phyloP scores from a whole-genome alignment of 192 early-diverging fungal genomes.

The Umbelopsis isabellina region DNA sequence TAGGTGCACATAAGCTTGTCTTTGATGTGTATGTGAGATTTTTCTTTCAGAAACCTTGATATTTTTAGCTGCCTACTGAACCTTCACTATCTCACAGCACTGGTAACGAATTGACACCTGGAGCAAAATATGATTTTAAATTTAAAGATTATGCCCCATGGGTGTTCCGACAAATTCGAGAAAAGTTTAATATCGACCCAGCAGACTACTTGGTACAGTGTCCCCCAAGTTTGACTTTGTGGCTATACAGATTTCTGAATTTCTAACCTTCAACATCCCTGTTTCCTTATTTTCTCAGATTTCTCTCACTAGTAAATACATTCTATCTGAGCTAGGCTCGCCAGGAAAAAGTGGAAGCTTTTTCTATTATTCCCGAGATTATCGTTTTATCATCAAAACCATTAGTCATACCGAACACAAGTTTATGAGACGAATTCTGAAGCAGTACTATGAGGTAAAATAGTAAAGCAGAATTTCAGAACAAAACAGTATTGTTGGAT shows the following conservation, averaged over 20 bases:
- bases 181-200: conserved; percentile 87
- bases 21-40: conserved; percentile 82
- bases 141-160: conserved; percentile 99
- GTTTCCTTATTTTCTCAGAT: conserved; percentile 47
- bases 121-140: conserved; percentile 98
- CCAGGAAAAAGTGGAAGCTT: conserved; percentile 96
- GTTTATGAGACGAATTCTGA: conserved; percentile 87
- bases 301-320: conserved; percentile 97
- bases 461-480: conserved; percentile 23
- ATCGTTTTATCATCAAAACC: conserved; percentile 99
- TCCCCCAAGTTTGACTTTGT: not conserved
- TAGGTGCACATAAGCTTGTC: conserved; percentile 88
- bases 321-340: conserved; percentile 94
- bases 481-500: conserved; percentile 38
- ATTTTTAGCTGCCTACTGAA: not conserved
- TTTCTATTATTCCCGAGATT: conserved; percentile 99
- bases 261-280: not conserved
- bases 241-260: not conserved
- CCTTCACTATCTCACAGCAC: conserved; percentile 48
- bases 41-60: not conserved
- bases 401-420: conserved; percentile 97
- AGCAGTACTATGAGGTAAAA: conserved; percentile 76
- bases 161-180: conserved; percentile 94
- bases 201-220: conserved; percentile 86
- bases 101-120: conserved; percentile 93